Percentiles rank a stretch among this genome's conserved stretches.
Conservation (phyloP, 441 rosid species). For the Populus trichocarpa region DNA sequence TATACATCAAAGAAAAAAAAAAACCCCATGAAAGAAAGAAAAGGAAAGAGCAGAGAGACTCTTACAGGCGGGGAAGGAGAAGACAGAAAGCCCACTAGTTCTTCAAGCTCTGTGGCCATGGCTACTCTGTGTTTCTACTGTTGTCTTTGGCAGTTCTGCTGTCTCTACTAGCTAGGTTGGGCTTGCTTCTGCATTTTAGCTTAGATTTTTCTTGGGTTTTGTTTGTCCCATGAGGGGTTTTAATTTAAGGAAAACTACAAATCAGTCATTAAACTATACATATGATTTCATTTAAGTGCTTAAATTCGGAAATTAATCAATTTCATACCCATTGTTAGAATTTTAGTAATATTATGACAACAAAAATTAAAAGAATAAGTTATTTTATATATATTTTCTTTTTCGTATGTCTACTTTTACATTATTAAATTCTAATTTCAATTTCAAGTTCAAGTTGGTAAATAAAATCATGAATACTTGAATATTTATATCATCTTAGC, state of each 20-base stretch:
- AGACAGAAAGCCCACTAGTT: slow-evolving; percentile 64
- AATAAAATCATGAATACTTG: no score
- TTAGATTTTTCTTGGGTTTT: not conserved
- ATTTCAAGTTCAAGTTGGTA: no score
- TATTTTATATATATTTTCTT: no score
- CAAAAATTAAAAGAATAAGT: no score
- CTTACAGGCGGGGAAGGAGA: slow-evolving; percentile 70
- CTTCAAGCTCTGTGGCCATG: slow-evolving; percentile 90
- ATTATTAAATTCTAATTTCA: no score
- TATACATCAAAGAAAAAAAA: not conserved
- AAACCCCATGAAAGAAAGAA: not conserved
- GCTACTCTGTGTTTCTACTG: slow-evolving; percentile 15
- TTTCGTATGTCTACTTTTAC: no score
- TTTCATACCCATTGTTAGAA: not conserved
- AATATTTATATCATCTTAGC: no score
- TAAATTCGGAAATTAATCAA: not conserved
- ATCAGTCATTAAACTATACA: not conserved
- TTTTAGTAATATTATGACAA: no score
- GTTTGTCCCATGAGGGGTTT: not conserved
- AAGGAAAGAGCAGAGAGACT: not conserved
- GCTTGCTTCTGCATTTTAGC: not conserved
- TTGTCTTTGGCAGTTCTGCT: not conserved
- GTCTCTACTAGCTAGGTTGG: not conserved
- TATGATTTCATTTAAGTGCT: not conserved
- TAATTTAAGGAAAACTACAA: not conserved